Conservation (phyloP, 208 protist genomes). For the Crithidia thermophila region DNA sequence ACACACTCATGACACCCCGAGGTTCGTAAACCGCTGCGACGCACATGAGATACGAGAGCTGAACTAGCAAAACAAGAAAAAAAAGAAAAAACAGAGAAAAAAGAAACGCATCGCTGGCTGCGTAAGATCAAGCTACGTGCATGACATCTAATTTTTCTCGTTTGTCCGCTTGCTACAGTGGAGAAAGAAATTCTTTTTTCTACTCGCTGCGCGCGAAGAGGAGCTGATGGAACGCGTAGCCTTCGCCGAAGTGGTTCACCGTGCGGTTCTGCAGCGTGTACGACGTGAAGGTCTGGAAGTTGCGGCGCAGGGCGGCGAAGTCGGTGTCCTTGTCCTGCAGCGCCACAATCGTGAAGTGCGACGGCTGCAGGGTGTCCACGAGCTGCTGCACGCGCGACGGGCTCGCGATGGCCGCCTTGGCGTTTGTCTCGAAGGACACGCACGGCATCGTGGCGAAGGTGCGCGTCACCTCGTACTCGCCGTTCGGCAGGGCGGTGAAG, state of each 20-base stretch:
- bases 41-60: too few relatives aligned
- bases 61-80: background rate
- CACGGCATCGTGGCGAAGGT: slow-evolving; percentile 43
- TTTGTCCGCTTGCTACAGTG: background rate
- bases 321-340: slow-evolving; percentile 65
- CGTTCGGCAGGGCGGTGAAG: slow-evolving; percentile 34
- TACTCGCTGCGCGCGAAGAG: slow-evolving; percentile 48
- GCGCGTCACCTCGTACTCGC: slow-evolving; percentile 75
- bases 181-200: too few relatives aligned
- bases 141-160: background rate
- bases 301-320: slow-evolving; percentile 25
- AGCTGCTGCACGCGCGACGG: slow-evolving; percentile 45
- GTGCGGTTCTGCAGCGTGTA: slow-evolving; percentile 70
- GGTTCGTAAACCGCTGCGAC: too few relatives aligned
- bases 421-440: slow-evolving; percentile 84
- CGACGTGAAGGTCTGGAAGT: slow-evolving; percentile 43
- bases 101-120: background rate
- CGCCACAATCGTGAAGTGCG: slow-evolving; percentile 66
- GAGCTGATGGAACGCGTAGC: slow-evolving; percentile 82
- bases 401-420: slow-evolving; percentile 27
- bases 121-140: background rate
- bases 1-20: too few relatives aligned
- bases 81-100: slow-evolving; percentile 27
- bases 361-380: slow-evolving; percentile 53
- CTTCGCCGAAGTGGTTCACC: slow-evolving; percentile 75